These are phyloP conservation scores for Ganoderma sp. DNA, from an alignment of 1,284 basidiomycete genomes.

Conservation along the genomic window DNA sequence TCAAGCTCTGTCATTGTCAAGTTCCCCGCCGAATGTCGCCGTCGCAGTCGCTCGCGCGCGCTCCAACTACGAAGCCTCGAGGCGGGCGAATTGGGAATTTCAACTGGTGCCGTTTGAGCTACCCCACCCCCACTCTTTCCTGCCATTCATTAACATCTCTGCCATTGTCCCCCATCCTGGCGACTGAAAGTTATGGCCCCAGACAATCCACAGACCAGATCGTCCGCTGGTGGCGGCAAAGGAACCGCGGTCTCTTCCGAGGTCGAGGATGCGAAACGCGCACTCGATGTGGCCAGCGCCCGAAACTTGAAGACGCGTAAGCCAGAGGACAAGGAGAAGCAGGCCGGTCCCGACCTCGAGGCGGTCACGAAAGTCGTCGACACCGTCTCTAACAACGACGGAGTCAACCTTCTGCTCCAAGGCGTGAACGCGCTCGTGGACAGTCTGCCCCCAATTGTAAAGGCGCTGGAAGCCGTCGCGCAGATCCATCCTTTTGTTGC, in stretches of 20 bases:
- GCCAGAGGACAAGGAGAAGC: not conserved
- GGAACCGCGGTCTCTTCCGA: not conserved
- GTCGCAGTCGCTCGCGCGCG: too few relatives aligned
- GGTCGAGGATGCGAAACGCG: not conserved
- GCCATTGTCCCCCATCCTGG: too few relatives aligned
- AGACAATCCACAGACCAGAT: not conserved
- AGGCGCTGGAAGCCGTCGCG: slow-evolving; percentile 35
- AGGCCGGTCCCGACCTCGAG: not conserved
- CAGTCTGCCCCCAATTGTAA: slow-evolving; percentile 32
- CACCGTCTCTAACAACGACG: not conserved
- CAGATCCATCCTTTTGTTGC: slow-evolving; percentile 38
- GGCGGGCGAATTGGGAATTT: too few relatives aligned
- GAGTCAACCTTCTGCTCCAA: slow-evolving; percentile 8
- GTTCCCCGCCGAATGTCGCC: too few relatives aligned
- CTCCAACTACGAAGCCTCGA: too few relatives aligned
- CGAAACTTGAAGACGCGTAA: not conserved
- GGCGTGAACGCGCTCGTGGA: slow-evolving; percentile 35
- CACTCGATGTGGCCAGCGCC: not conserved
- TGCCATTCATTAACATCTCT: too few relatives aligned
- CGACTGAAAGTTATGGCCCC: not conserved
- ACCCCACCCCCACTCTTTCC: too few relatives aligned
- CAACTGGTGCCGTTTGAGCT: not conserved
- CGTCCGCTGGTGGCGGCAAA: not conserved
- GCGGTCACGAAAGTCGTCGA: not conserved
- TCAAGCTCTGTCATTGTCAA: too few relatives aligned